These are phyloP conservation scores for Ocimum tenuiflorum DNA, from an alignment of 257 asterid genomes.

Conservation along the genomic window DNA sequence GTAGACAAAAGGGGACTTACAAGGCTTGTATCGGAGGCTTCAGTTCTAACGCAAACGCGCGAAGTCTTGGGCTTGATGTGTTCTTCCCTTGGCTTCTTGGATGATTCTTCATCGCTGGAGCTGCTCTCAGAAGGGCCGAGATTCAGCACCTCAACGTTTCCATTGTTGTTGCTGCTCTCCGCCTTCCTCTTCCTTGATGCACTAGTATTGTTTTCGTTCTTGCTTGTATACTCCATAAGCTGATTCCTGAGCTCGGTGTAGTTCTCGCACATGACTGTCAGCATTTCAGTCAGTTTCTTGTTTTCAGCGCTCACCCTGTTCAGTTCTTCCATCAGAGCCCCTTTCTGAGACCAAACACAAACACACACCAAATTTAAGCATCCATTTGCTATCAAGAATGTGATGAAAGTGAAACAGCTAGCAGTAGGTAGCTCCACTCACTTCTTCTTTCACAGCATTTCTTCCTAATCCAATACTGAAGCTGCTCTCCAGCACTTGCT, in stretches of 20 bases:
- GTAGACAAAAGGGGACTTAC: conserved; percentile 65
- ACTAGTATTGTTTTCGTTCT: conserved; percentile 18
- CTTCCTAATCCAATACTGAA: conserved; percentile 49
- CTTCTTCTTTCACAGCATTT: conserved; percentile 44
- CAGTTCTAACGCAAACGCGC: conserved; percentile 43
- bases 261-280: conserved; percentile 69
- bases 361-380: too few relatives aligned
- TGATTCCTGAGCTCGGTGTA: conserved; percentile 53
- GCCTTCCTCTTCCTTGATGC: conserved; percentile 60
- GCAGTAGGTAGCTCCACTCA: neutral
- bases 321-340: conserved; percentile 63
- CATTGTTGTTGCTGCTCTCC: conserved; percentile 27
- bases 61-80: conserved; percentile 59
- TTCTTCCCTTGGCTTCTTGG: conserved; percentile 63
- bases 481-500: conserved; percentile 38
- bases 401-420: neutral
- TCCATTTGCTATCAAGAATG: neutral
- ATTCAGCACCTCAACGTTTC: conserved; percentile 10
- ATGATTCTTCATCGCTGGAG: conserved; percentile 73
- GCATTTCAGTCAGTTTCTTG: conserved; percentile 63
- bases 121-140: conserved; percentile 56
- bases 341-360: conserved; percentile 26
- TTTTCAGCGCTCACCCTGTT: conserved; percentile 70
- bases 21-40: conserved; percentile 80
- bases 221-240: conserved; percentile 43